phyloP scores from a whole-genome alignment of 345 rosid genomes.

The Capsella bursapastoris region DNA sequence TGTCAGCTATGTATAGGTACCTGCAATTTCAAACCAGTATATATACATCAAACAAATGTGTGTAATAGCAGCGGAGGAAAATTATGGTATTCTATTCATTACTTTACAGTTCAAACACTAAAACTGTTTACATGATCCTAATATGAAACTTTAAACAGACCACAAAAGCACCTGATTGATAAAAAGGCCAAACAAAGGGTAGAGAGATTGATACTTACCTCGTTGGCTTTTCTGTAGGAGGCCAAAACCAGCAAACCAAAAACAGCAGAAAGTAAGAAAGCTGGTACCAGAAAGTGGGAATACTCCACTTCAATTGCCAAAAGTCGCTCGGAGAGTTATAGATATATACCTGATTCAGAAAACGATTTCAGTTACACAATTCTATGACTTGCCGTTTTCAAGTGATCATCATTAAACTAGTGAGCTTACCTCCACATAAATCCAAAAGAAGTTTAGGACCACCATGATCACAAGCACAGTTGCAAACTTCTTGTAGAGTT shows the following conservation, averaged over 20 bases:
- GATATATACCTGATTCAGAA: slow-evolving; percentile 63
- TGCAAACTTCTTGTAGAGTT: slow-evolving; percentile 77
- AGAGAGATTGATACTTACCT: slow-evolving; percentile 51
- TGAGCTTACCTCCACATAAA: slow-evolving; percentile 72
- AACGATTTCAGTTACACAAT: slow-evolving; percentile 1
- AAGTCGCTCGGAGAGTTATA: slow-evolving; percentile 74
- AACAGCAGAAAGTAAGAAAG: slow-evolving; percentile 55
- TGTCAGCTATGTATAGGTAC: slow-evolving; percentile 67
- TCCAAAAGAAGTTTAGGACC: slow-evolving; percentile 78
- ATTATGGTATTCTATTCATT: not conserved
- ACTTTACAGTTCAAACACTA: not conserved
- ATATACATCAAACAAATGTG: not conserved
- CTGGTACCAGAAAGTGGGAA: slow-evolving; percentile 76
- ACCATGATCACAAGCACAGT: slow-evolving; percentile 71
- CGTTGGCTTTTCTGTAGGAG: slow-evolving; percentile 78
- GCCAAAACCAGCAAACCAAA: slow-evolving; percentile 73
- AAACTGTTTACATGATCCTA: not conserved
- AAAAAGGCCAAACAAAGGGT: not conserved
- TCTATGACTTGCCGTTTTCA: not conserved
- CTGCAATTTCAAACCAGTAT: slow-evolving; percentile 37
- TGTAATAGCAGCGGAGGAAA: not conserved
- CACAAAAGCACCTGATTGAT: not conserved
- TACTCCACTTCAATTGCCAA: slow-evolving; percentile 85
- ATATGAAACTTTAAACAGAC: not conserved
- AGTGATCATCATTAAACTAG: not conserved